phyloP scores from a whole-genome alignment of 306 rosid species.

The Cucurbita pepo region DNA sequence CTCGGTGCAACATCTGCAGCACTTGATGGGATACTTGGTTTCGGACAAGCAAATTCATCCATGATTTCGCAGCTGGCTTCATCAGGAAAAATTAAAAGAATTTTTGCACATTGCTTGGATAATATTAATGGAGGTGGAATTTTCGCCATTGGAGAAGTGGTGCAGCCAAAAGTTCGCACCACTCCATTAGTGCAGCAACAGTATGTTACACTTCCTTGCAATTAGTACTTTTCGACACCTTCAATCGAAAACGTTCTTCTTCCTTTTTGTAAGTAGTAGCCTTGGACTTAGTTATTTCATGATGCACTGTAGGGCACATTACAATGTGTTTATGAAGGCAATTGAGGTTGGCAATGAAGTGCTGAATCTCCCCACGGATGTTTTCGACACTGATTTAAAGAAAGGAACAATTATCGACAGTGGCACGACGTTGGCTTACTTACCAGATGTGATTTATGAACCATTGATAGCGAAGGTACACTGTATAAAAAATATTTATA shows the following conservation, averaged over 20 bases:
- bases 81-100: conserved; percentile 56
- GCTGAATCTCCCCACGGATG: conserved; percentile 42
- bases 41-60: conserved; percentile 86
- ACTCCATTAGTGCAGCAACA: conserved; percentile 43
- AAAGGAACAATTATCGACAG: conserved; percentile 74
- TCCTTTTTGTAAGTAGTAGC: conserved; percentile 9
- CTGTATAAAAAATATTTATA: background rate
- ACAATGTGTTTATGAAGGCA: conserved; percentile 63
- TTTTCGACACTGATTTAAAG: conserved; percentile 30
- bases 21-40: conserved; percentile 79
- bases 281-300: conserved; percentile 19
- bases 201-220: conserved; percentile 29
- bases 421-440: conserved; percentile 86
- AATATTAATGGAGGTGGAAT: conserved; percentile 69
- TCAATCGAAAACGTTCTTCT: background rate
- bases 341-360: conserved; percentile 47
- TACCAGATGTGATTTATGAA: conserved; percentile 33
- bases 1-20: conserved; percentile 33
- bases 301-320: conserved; percentile 56
- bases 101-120: conserved; percentile 90
- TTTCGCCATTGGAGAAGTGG: conserved; percentile 77
- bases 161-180: conserved; percentile 40
- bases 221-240: conserved; percentile 6
- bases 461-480: conserved; percentile 39
- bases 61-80: conserved; percentile 80